Evolutionary conservation across 1,139 yeast genomes (phyloP).

Genomic region (Hyphopichia pseudoburtonii): DNA sequence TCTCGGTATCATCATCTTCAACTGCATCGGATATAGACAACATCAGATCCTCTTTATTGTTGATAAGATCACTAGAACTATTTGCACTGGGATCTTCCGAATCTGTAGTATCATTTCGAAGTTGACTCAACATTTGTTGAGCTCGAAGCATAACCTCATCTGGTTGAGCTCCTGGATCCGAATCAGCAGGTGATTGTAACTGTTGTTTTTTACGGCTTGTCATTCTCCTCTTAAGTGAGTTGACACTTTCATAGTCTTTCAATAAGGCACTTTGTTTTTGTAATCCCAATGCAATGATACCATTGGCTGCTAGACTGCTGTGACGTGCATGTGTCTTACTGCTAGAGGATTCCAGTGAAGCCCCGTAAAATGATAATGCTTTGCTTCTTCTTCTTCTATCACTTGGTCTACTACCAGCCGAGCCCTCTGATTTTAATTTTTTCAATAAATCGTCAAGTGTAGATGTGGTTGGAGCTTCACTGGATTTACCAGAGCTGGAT

Average conservation of each 20-base stretch:
- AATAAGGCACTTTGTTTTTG: slow-evolving; percentile 1
- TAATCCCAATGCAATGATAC: not conserved
- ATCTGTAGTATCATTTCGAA: slow-evolving; percentile 19
- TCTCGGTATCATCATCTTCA: too few species aligned
- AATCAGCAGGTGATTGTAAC: slow-evolving; percentile 7
- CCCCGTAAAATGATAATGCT: slow-evolving; percentile 37
- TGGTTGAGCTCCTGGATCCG: slow-evolving; percentile 14
- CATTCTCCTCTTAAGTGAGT: slow-evolving; percentile 36
- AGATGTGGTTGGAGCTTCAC: slow-evolving; percentile 17
- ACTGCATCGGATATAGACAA: too few species aligned
- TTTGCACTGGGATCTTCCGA: not conserved
- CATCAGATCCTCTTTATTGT: too few species aligned
- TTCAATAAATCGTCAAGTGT: slow-evolving; percentile 41
- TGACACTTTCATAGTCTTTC: slow-evolving; percentile 42
- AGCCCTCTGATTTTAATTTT: slow-evolving; percentile 34
- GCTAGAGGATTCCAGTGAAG: slow-evolving; percentile 16
- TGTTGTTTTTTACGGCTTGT: slow-evolving; percentile 31
- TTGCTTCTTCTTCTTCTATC: slow-evolving; percentile 29
- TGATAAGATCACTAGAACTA: too few species aligned
- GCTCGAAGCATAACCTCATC: slow-evolving; percentile 39
- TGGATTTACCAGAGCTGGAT: not conserved
- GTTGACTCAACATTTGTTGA: slow-evolving; percentile 41
- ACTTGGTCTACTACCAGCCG: slow-evolving; percentile 17
- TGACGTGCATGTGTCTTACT: not conserved
- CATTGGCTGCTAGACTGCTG: too few species aligned